Evolutionary conservation across 305 asterid genomes (phyloP).

Genomic region (Solanum aculeatissimum): DNA sequence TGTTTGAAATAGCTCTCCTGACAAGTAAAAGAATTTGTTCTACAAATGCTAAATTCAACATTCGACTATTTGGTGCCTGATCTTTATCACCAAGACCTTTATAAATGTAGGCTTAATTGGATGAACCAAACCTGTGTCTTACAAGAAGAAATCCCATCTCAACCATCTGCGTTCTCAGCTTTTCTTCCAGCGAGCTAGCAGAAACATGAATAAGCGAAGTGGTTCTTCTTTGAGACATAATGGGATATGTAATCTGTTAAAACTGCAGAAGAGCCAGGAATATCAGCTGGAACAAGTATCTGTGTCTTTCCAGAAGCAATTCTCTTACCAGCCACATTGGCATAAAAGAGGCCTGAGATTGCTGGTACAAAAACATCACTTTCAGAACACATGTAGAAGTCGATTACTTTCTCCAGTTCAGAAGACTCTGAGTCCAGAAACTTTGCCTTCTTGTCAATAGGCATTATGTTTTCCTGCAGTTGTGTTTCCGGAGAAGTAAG

Average conservation of each 20-base stretch:
- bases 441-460: conserved; percentile 26
- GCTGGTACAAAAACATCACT: conserved; percentile 94
- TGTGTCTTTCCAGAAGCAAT: conserved; percentile 72
- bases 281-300: conserved; percentile 76
- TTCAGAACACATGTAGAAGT: conserved; percentile 70
- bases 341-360: conserved; percentile 89
- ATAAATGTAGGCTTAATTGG: neutral
- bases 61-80: neutral
- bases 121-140: neutral
- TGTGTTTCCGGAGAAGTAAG: neutral
- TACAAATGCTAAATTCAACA: neutral
- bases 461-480: conserved; percentile 34
- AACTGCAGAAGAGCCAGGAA: conserved; percentile 55
- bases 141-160: neutral
- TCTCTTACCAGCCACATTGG: conserved; percentile 91
- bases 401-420: conserved; percentile 65
- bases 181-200: conserved; percentile 32
- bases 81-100: neutral
- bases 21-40: neutral
- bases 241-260: conserved; percentile 57
- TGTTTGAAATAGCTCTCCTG: neutral
- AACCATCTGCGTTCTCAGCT: neutral
- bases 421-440: conserved; percentile 22
- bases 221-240: conserved; percentile 74
- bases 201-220: conserved; percentile 85